A percentile compares a stretch with the other conserved stretches of the same genome.
These are phyloP conservation scores for Metschnikowia noctiluminum DNA, from an alignment of 805 yeast genomes.

Conservation along the genomic window DNA sequence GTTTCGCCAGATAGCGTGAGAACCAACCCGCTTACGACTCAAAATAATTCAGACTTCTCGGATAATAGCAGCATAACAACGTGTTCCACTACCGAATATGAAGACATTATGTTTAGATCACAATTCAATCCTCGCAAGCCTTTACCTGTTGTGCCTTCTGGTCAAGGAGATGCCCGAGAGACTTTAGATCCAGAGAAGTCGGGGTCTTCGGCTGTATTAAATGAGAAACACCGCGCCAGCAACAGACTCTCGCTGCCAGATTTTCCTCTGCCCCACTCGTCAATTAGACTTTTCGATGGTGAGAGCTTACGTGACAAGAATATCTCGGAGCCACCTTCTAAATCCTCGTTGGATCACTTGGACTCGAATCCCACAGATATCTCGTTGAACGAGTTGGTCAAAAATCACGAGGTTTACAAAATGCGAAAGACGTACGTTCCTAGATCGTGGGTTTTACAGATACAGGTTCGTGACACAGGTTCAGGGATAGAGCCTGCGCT, in stretches of 20 bases:
- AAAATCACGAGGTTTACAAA: slow-evolving; percentile 33
- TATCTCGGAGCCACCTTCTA: slow-evolving; percentile 2
- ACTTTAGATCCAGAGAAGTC: no score
- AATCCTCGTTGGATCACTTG: neutral
- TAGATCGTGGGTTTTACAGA: slow-evolving; percentile 56
- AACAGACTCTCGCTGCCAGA: no score
- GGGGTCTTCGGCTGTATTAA: no score
- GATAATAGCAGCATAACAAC: slow-evolving; percentile 27
- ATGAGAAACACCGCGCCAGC: no score
- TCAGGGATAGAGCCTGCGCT: slow-evolving; percentile 86
- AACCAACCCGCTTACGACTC: neutral
- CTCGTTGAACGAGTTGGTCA: slow-evolving; percentile 29
- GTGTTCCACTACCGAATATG: slow-evolving; percentile 37
- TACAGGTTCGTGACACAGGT: slow-evolving; percentile 85
- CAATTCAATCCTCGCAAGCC: slow-evolving; percentile 28
- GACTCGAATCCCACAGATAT: slow-evolving; percentile 4
- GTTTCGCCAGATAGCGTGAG: no score
- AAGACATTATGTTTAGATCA: slow-evolving; percentile 33
- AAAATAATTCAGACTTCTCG: neutral
- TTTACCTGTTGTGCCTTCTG: slow-evolving; percentile 12
- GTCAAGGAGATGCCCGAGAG: neutral
- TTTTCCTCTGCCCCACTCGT: neutral
- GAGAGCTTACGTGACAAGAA: neutral
- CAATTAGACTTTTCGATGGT: no score
- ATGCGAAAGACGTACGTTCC: slow-evolving; percentile 36